Conservation (phyloP, 345 rosid genomes). For the Moringa oleifera region DNA sequence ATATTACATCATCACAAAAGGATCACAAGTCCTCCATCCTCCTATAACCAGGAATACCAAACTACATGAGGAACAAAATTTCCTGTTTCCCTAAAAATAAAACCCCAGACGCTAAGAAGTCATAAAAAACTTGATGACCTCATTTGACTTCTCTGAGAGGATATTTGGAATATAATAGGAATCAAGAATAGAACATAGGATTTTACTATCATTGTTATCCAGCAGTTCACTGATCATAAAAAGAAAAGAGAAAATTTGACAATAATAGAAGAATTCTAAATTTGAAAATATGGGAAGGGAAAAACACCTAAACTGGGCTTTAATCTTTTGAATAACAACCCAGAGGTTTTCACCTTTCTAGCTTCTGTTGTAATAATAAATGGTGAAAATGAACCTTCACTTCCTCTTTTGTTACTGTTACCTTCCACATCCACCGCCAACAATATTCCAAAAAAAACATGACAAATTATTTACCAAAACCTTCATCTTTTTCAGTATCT, state of each 20-base stretch:
- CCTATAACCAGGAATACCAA: conserved; percentile 14
- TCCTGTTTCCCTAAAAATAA: conserved; percentile 7
- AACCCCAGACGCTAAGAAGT: too few relatives aligned
- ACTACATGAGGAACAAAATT: conserved; percentile 15
- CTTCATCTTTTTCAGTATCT: conserved; percentile 30
- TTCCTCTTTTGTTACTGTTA: conserved; percentile 14
- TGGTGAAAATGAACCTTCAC: conserved; percentile 36
- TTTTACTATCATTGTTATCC: conserved; percentile 18
- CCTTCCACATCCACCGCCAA: conserved; percentile 26
- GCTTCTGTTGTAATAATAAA: conserved; percentile 39
- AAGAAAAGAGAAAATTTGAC: conserved; percentile 16
- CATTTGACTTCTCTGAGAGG: conserved; percentile 15
- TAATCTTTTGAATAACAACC: conserved; percentile 23
- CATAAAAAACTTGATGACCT: too few relatives aligned
- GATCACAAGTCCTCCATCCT: conserved; percentile 14
- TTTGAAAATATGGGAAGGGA: conserved; percentile 21
- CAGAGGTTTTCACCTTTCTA: conserved; percentile 33
- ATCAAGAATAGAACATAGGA: conserved; percentile 10
- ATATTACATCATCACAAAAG: conserved; percentile 23
- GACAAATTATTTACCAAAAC: conserved; percentile 45
- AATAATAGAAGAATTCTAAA: conserved; percentile 23
- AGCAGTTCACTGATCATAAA: conserved; percentile 17
- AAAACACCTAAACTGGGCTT: conserved; percentile 26
- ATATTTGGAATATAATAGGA: conserved; percentile 20
- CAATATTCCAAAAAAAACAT: conserved; percentile 18